Evolutionary conservation across 1,139 yeast genomes (phyloP).

Genomic region (Torulaspora globosa): DNA sequence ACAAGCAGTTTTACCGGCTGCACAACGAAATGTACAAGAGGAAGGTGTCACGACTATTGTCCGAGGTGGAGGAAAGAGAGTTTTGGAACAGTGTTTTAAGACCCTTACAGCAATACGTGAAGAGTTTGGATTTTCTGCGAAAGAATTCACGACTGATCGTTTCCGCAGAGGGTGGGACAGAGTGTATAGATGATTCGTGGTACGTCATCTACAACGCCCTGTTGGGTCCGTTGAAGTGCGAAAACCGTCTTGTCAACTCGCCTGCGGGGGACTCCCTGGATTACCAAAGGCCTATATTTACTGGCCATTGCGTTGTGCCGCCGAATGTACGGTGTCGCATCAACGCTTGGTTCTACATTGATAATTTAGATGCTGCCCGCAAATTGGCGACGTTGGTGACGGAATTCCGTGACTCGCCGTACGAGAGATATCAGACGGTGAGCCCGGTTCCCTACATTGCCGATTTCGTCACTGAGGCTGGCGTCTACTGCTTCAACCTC

Average conservation of each 20-base stretch:
- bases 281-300: conserved; percentile 12
- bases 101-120: conserved; percentile 5
- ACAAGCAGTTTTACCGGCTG: conserved; percentile 11
- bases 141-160: conserved; percentile 9
- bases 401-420: conserved; percentile 13
- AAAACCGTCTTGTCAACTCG: conserved; percentile 6
- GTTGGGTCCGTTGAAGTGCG: conserved; percentile 13
- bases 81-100: conserved; percentile 9
- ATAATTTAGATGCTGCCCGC: conserved; percentile 10
- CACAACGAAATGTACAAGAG: conserved; percentile 14
- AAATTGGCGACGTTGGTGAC: conserved; percentile 13
- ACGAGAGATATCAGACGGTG: conserved; percentile 10
- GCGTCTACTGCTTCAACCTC: conserved; percentile 22
- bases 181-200: conserved; percentile 26
- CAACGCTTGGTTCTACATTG: conserved; percentile 16
- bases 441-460: conserved; percentile 14
- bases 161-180: conserved; percentile 1
- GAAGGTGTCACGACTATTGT: conserved; percentile 3
- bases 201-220: conserved; percentile 20
- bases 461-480: conserved; percentile 22
- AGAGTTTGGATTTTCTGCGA: conserved; percentile 15
- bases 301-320: conserved; percentile 12
- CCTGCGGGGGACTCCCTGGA: conserved; percentile 11
- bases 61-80: background rate
- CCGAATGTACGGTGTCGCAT: conserved; percentile 4